Evolutionary conservation across 148 eudicot species (phyloP), one percentile per base, ranked within the genome.

Genomic region (Fagopyrum esculentum): DNA sequence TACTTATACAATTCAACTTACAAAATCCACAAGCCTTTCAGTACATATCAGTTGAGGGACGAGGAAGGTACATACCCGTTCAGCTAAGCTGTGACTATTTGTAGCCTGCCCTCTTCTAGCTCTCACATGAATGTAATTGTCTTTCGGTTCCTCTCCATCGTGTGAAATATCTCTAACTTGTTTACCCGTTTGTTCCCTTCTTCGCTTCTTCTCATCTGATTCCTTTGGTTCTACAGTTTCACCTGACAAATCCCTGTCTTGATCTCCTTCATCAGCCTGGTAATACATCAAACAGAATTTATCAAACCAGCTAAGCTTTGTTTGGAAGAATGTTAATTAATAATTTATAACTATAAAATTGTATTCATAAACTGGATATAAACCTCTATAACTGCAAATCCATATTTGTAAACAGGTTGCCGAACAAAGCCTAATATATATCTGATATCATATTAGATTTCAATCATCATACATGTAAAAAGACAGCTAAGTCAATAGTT

Each of bases 21-120:
- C 26, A 29, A 43, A 78, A 26, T 15, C 43, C 77, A 29, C 60
- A 52, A 93, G 92, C 90, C 94, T 88, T 80, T 91, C 94, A 0
- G 92, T 87, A 84, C 81, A 85, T 85, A 74, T 81, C 76, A 76
- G 12, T 47, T 74, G 59, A 49, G 29, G 76, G 3, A 35, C 40
- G 54, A 7, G 49, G 55, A 77, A 71, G n/a, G 57, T 17, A 2
- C 3, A 64, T 88, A 94, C 98, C 93, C 98, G 87, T 81, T 95
- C 98, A 0, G 98, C 98, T 17, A 95, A 92, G 85, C 97, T 95
- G 82, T 91, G 98, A 81, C 98, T 94, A 74, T 94, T 94, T 16
- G 98, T 94, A 43, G 98, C 97, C 83, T 92, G 99, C 45, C 99
- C 99, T 16, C 99, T 82, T 82, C 91, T 87, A 17, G 96, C 99